Evolutionary conservation across 345 rosid species (phyloP), one percentile per base, ranked within the genome.

Genomic region (Cardiospermum halicacabum): DNA sequence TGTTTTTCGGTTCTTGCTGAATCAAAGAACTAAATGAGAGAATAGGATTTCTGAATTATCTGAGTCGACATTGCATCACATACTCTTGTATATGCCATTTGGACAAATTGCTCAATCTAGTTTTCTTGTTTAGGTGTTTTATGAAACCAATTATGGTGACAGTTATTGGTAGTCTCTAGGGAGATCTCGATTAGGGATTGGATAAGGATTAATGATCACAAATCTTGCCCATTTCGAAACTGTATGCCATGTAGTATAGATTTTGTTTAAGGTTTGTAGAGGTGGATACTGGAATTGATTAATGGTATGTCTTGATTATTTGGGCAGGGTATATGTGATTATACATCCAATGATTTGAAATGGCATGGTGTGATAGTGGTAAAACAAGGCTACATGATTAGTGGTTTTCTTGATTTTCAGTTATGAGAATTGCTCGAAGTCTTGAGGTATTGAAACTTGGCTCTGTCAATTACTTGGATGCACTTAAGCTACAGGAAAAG

Each of bases 361-460:
- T 32, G 40, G 22, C 24, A 47, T 60, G 42, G 50, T 68, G 42
- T 58, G 55, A 51, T 24, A 13, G 13, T 42, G 11, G 36, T 25
- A 28, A 42, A 1, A 7, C 39, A 42, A 1, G 55, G 56, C 48
- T 65, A 28, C 10, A 34, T 15, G 40, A 56, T 48, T 31, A 48
- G 39, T 43, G 24, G 10, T 53, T 47, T 58, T 62, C 50, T 10
- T 60, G 60, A 54, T 78, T 53, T 53, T 47, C 62, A 77, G 80
- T 68, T 51, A 91, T 94, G 97, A 81, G 86, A 76, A 69, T 77
- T 24, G 40, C 72, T 0, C 76, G 87, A 69, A 76, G 43, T 60
- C 80, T 91, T 50, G 83, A 89, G 72, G 89, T 91, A 11, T 89
- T 84, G 92, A 94, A 71, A 74, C 56, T 89, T 77, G 96, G 95